Conservation (phyloP, 129 eudicot genomes). For the Kitagawia praeruptora region DNA sequence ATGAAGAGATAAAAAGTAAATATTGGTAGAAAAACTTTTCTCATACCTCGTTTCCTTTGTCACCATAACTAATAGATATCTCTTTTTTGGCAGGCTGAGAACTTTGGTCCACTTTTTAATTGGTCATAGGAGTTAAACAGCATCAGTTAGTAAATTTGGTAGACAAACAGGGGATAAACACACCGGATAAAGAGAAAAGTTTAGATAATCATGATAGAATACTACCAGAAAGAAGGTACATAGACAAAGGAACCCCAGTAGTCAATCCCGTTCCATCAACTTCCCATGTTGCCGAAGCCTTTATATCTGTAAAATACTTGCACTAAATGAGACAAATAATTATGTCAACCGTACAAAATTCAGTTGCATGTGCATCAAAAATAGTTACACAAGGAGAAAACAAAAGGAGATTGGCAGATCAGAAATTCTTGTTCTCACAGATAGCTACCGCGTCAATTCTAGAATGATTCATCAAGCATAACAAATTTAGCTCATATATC, state of each 20-base stretch:
- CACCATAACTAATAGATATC: slow-evolving; percentile 88
- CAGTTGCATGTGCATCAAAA: not conserved
- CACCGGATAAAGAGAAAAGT: too few relatives aligned
- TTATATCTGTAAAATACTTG: slow-evolving; percentile 41
- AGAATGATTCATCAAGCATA: not conserved
- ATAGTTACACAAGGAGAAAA: not conserved
- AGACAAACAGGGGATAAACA: not conserved
- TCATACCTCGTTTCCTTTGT: slow-evolving; percentile 97
- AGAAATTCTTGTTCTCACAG: not conserved
- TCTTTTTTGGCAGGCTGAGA: slow-evolving; percentile 43
- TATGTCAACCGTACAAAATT: not conserved
- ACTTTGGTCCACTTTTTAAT: slow-evolving; percentile 43
- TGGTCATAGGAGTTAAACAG: not conserved
- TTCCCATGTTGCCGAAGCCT: slow-evolving; percentile 96
- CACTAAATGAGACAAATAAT: slow-evolving; percentile 6
- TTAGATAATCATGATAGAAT: not conserved
- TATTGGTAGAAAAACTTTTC: not conserved
- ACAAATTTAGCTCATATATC: not conserved
- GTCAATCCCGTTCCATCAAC: slow-evolving; percentile 80
- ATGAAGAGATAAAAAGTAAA: not conserved
- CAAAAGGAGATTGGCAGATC: not conserved
- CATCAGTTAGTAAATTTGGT: not conserved
- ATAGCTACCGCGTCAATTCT: not conserved
- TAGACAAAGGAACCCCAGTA: slow-evolving; percentile 66
- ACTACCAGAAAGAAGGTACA: slow-evolving; percentile 89